phyloP scores from a whole-genome alignment of 345 rosid species.

The Corymbia maculata region DNA sequence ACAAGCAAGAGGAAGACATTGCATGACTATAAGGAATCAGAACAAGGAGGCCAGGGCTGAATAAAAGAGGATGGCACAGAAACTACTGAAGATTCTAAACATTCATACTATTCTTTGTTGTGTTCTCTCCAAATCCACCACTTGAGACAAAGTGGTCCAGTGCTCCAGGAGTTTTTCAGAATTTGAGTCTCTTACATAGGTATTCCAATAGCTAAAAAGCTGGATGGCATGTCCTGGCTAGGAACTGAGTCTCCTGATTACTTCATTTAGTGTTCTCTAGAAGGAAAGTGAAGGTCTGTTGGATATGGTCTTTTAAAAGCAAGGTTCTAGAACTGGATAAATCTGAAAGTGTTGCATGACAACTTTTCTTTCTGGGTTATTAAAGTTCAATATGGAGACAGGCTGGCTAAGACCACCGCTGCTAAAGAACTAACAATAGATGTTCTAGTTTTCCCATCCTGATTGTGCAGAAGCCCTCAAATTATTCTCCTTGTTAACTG shows the following conservation, averaged over 20 bases:
- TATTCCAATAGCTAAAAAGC: neutral
- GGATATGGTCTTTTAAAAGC: neutral
- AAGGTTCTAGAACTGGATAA: neutral
- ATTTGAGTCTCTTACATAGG: neutral
- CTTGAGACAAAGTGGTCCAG: neutral
- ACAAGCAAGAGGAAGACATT: neutral
- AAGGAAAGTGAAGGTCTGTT: neutral
- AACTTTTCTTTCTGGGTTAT: neutral
- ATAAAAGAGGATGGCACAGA: neutral
- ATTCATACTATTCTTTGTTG: neutral
- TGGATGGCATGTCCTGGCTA: neutral
- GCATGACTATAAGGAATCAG: neutral
- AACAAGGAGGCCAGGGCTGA: neutral
- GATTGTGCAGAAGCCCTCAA: neutral
- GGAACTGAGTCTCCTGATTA: neutral
- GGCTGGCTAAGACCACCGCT: neutral
- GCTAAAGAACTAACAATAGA: neutral
- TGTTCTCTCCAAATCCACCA: neutral
- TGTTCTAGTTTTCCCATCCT: neutral
- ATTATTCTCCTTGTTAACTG: neutral
- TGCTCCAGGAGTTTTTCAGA: neutral
- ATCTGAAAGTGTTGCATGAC: neutral
- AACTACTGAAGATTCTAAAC: neutral
- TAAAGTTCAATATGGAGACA: neutral
- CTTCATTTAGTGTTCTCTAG: neutral